A percentile compares a stretch with the other conserved stretches of the same genome.
Conservation (phyloP, 225 moss, liverwort and hornwort species). For the Lunularia cruciata region DNA sequence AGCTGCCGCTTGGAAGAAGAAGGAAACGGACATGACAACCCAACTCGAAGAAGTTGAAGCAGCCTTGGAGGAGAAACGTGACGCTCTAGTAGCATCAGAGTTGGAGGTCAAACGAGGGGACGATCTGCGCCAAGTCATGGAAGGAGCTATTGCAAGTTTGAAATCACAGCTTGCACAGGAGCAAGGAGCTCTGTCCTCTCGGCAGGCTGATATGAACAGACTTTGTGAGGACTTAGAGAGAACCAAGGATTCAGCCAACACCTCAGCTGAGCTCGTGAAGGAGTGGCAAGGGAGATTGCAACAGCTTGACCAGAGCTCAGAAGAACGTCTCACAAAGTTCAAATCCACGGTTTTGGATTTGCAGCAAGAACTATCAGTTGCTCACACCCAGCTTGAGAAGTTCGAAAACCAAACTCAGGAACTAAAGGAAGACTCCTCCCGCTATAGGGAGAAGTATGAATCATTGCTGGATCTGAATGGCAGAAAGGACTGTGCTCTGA, state of each 20-base stretch:
- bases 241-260: conserved; percentile 45
- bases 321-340: conserved; percentile 47
- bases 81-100: conserved; percentile 43
- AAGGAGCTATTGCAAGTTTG: conserved; percentile 58
- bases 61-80: conserved; percentile 58
- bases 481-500: conserved; percentile 52
- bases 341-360: conserved; percentile 35
- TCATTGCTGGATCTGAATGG: conserved; percentile 39
- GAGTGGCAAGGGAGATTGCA: conserved; percentile 55
- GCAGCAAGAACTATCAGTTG: conserved; percentile 36
- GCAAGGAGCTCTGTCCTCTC: conserved; percentile 31
- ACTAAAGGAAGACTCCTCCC: conserved; percentile 38
- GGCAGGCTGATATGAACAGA: conserved; percentile 52
- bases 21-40: conserved; percentile 46
- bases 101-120: conserved; percentile 46
- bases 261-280: conserved; percentile 49
- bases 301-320: conserved; percentile 60
- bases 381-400: conserved; percentile 40
- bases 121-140: conserved; percentile 55
- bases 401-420: conserved; percentile 45
- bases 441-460: conserved; percentile 53
- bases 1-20: conserved; percentile 57
- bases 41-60: conserved; percentile 46
- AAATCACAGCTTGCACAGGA: conserved; percentile 53
- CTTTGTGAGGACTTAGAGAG: conserved; percentile 65